A percentile compares a stretch with the other conserved stretches of the same genome.
These are phyloP conservation scores for Imleria badia DNA, from an alignment of 768 basidiomycete species.

Conservation along the genomic window DNA sequence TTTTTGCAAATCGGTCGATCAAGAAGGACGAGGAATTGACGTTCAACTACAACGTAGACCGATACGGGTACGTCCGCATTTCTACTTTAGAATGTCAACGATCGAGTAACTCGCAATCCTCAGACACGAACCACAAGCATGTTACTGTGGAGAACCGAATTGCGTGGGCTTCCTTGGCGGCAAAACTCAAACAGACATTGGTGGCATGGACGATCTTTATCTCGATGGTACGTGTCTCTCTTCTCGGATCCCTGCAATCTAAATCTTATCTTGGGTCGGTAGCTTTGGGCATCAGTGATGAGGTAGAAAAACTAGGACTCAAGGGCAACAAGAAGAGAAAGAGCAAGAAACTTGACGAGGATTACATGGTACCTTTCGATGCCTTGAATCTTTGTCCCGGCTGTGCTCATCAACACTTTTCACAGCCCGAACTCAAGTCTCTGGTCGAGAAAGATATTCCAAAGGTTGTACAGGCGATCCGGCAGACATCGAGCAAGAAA, in stretches of 20 bases:
- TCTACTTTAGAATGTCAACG: background rate
- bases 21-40: slow-evolving; percentile 85
- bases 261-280: background rate
- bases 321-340: slow-evolving; percentile 91
- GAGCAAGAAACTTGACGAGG: slow-evolving; percentile 91
- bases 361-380: slow-evolving; percentile 66
- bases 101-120: background rate
- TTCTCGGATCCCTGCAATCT: background rate
- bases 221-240: slow-evolving; percentile 65
- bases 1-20: slow-evolving; percentile 87
- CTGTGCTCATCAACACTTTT: background rate
- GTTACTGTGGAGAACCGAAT: slow-evolving; percentile 93
- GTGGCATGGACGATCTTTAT: slow-evolving; percentile 91
- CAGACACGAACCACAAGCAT: slow-evolving; percentile 92
- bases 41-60: slow-evolving; percentile 99
- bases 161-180: slow-evolving; percentile 97
- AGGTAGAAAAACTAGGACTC: slow-evolving; percentile 76
- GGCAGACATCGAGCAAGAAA: slow-evolving; percentile 81
- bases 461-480: slow-evolving; percentile 87
- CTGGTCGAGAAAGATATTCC: slow-evolving; percentile 79
- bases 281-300: slow-evolving; percentile 95
- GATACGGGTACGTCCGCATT: slow-evolving; percentile 76
- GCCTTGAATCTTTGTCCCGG: background rate
- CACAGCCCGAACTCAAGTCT: slow-evolving; percentile 74
- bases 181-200: slow-evolving; percentile 96